Evolutionary conservation across 2,329 filamentous ascomycete genomes (phyloP), one percentile per base, ranked within the genome.

Genomic region (Erysiphe pulchra): DNA sequence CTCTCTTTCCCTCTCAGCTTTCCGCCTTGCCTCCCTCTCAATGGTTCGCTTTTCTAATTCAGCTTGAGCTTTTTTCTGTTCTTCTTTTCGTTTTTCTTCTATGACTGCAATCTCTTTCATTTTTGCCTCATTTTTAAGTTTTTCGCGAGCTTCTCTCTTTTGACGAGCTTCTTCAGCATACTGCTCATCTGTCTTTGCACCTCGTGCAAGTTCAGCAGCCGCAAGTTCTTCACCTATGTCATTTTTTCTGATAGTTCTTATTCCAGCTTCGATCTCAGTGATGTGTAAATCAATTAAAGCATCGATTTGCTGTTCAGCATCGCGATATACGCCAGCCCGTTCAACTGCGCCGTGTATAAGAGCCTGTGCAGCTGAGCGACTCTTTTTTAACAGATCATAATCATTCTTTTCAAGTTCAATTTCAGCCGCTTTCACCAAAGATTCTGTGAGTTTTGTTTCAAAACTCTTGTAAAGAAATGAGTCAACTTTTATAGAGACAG

Each of bases 271-370:
- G 48, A 84, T 82, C 24, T 74, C 70, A 10, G 65, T 64, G 42
- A 76, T 67, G 50, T 67, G 60, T 46, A 63, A 57, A 54, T 81
- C 73, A 47, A 87, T 79, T 48, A 84, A 65, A 28, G 69, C 64
- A 48, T 75, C 71, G 43, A 86, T 74, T 44, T 76, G 71, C 8
- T 69, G 66, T 53, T 81, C 73, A 0, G 78, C 79, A 52, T 73
- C 72, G 48, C 77, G 73, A 54, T 87, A 90, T 28, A 85, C 73
- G 24, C 79, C 77, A 17, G 74, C 77, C 49, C 82, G 73, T 54
- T 86, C 80, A 16, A 83, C 71, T 1, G 79, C 79, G 47, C 82
- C 81, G 57, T 86, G 80, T 37, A 86, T 76, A 4, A 92, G 68
- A 0, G 79, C 73, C 1, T 77, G 75, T 4, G 80, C 78, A 57